Conservation (phyloP, 2,329 filamentous ascomycete species). For the Trichoderma atrobrunneum region DNA sequence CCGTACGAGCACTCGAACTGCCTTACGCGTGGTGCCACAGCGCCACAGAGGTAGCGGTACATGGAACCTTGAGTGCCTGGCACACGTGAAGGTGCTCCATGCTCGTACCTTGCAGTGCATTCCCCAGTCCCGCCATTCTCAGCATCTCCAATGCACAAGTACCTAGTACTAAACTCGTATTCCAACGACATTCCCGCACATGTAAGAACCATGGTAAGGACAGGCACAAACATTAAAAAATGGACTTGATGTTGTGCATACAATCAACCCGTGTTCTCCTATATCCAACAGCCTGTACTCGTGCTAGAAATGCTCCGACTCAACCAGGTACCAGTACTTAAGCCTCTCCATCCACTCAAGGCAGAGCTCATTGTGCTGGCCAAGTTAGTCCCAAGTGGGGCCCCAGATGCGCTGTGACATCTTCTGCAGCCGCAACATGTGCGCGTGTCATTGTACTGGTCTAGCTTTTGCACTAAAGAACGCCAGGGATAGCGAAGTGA, state of each 20-base stretch:
- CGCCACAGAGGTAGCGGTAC: not conserved
- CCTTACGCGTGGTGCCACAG: not conserved
- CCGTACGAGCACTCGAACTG: not conserved
- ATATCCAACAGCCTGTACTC: not conserved
- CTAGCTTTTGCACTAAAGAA: not conserved
- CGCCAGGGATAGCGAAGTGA: not conserved
- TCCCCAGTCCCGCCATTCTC: not conserved
- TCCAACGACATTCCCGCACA: not conserved
- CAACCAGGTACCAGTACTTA: not conserved
- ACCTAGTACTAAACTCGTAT: not conserved
- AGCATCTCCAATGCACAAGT: not conserved
- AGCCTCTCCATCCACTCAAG: not conserved
- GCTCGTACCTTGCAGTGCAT: not conserved
- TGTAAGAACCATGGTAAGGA: not conserved
- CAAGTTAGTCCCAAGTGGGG: not conserved
- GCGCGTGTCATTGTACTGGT: not conserved
- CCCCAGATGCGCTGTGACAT: constrained; percentile 9
- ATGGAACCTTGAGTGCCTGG: not conserved
- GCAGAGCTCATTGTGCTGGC: not conserved
- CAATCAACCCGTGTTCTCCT: not conserved
- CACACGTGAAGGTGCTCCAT: not conserved
- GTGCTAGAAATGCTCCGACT: not conserved
- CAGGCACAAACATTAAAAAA: not conserved
- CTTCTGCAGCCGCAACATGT: not conserved
- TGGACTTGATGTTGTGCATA: not conserved